Base-by-base conservation (phyloP, 352 stramenopile genomes). In the Pythium biforme region DNA sequence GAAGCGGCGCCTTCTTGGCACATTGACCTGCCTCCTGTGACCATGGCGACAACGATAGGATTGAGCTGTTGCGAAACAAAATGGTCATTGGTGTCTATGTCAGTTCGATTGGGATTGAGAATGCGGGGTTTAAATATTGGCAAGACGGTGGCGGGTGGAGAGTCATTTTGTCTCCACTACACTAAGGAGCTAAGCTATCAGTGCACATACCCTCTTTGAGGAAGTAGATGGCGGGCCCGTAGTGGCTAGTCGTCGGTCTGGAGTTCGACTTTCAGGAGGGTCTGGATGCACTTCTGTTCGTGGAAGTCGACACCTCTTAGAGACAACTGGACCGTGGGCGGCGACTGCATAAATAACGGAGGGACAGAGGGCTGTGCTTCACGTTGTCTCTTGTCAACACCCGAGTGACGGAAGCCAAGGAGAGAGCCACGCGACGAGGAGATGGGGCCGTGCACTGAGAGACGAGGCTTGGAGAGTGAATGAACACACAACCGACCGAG, bases 261-360 rank as follows among this genome's bases (percentile, higher is more conserved):
- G 45, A 22, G 23, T 19, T 12, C 11, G 37, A 43, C 37, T 29
- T 31, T 6, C 31, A 34, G 12, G 15, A 43, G 1, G 17, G 9
- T 43, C 37, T 20, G 17, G 37, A 43, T 49, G 19, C n/a, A 49
- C 7, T 33, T 52, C 22, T 40, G 26, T 54, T 41, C n/a, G 48
- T 41, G 48, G 6, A 54, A 54, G 48, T 54, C 48, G 48, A 39
- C 26, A 54, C 26, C 25, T 23, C 1, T 50, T 2, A 17, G 2
- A 20, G 14, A 43, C 8, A 17, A 26, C 46, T 55, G 26, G 17
- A 26, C 3, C 17, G 20, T 19, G 8, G 53, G 22, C 33, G 53
- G 37, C 53, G 53, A 59, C 53, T 59, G 53, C 53, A 39, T 37
- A 59, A 59, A 59, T 50, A 59, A 19, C n/a, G 5, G 53, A 22